Percentiles rank a stretch among this genome's conserved stretches.
These are phyloP conservation scores for Ceratocystis cubensis DNA, from an alignment of 2,329 filamentous ascomycete species.

Conservation along the genomic window DNA sequence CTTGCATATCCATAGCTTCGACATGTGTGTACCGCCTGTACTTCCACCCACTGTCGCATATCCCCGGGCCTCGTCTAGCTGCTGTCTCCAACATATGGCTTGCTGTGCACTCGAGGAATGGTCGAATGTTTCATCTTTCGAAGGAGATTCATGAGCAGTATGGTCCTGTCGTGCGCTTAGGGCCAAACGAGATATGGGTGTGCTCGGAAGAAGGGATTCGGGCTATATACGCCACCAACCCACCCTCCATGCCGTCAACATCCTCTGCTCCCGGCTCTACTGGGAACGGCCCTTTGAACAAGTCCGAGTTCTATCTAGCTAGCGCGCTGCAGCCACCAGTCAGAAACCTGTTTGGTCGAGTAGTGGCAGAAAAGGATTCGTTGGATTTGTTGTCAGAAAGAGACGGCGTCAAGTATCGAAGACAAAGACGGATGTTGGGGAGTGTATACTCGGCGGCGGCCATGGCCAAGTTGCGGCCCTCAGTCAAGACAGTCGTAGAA, in stretches of 20 bases:
- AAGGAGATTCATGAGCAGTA: conserved; percentile 36
- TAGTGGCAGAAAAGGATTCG: conserved; percentile 31
- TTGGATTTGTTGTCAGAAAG: conserved; percentile 41
- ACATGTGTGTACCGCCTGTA: conserved; percentile 30
- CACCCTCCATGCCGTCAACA: background rate
- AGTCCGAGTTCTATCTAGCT: conserved; percentile 26
- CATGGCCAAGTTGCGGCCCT: conserved; percentile 32
- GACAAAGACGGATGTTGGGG: conserved; percentile 39
- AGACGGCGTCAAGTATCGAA: conserved; percentile 35
- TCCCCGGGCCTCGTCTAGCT: conserved; percentile 38
- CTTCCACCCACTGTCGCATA: conserved; percentile 33
- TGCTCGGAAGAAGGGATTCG: conserved; percentile 37
- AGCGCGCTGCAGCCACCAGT: conserved; percentile 34
- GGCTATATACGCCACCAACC: conserved; percentile 32
- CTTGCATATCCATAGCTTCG: background rate
- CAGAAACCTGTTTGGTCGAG: conserved; percentile 31
- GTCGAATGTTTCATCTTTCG: conserved; percentile 32
- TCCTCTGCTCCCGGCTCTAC: background rate
- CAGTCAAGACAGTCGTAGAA: conserved; percentile 33
- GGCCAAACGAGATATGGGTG: conserved; percentile 43
- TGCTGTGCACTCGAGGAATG: conserved; percentile 35
- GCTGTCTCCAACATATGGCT: conserved; percentile 39
- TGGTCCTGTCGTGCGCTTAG: conserved; percentile 40
- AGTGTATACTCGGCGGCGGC: conserved; percentile 36
- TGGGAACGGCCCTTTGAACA: conserved; percentile 1